Evolutionary conservation across 371 early-diverging fungal species (phyloP).

Genomic region (Scutellospora calospora): DNA sequence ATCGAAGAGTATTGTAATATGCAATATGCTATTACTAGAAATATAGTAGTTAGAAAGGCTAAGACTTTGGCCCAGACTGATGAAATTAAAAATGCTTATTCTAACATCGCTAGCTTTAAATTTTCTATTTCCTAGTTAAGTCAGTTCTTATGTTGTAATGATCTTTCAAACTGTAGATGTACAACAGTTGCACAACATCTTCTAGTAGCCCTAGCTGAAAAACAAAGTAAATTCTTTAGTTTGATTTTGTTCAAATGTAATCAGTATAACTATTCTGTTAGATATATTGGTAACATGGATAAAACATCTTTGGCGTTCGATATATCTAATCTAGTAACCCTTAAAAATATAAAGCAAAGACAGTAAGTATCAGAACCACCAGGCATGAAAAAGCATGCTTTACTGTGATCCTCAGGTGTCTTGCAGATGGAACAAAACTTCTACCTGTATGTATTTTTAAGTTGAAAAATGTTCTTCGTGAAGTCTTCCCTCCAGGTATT

Average conservation of each 20-base stretch:
- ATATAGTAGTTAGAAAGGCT: background rate
- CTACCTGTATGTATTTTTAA: background rate
- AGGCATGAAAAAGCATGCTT: background rate
- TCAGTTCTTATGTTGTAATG: background rate
- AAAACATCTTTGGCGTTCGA: background rate
- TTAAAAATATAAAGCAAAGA: background rate
- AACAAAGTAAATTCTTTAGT: background rate
- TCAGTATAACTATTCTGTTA: background rate
- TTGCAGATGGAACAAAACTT: background rate
- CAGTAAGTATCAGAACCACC: background rate
- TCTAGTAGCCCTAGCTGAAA: background rate
- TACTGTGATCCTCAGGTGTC: background rate
- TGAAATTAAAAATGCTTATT: background rate
- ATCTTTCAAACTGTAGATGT: background rate
- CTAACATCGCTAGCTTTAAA: background rate
- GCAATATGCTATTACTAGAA: background rate
- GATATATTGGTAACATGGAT: constrained; percentile 4
- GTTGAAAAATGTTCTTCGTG: background rate
- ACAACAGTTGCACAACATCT: background rate
- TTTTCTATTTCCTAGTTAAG: background rate
- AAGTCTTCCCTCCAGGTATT: background rate
- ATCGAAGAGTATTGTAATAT: background rate
- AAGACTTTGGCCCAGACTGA: background rate
- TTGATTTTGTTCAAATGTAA: background rate
- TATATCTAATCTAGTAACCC: background rate